Evolutionary conservation across 257 asterid genomes (phyloP), one percentile per base, ranked within the genome.

Genomic region (Thymus mandschuricus): DNA sequence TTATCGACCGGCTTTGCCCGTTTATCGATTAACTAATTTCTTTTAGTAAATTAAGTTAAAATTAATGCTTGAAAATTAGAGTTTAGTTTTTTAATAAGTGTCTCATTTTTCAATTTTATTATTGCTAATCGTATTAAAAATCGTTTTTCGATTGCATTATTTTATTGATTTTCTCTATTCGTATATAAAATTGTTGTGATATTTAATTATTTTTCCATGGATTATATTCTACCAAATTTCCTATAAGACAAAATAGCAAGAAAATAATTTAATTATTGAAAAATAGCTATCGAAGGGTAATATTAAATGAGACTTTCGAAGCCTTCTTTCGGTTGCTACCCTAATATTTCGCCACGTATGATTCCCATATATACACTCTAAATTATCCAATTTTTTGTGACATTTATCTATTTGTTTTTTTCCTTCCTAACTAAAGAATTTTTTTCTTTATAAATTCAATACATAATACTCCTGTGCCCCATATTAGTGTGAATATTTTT

Each of bases 1-100:
- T 30, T 15, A 34, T 1, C 6, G 38, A 75, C 71, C 21, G 66
- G 71, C 64, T 60, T 68, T 52, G 9, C 5, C 79, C 66, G 65
- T 70, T 68, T 38, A 49, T 44, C 5, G 4, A 28, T 41, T 68
- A 66, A 51, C 66, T 51, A 62, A 64, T 21, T 21, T 21, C 21
- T 21, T 21, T 21, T 21, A 21, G 21, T 21, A 21, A 21, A 6
- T 38, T 6, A 38, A 38, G 5, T 38, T 38, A 38, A 38, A 38
- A 6, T 38, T 38, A 38, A 38, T 38, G 6, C 5, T 38, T 3
- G 6, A 3, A 38, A 38, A 3, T 38, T 38, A 3, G 44, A 38
- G 6, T 38, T 38, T 38, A 6, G 6, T 6, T 38, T 38, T 21
- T 21, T 21, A 21, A 21, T 21, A 21, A 21, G 21, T 21, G 21